These are phyloP conservation scores for Thelonectria discophora DNA, from an alignment of 2,329 filamentous ascomycete species.

Conservation along the genomic window DNA sequence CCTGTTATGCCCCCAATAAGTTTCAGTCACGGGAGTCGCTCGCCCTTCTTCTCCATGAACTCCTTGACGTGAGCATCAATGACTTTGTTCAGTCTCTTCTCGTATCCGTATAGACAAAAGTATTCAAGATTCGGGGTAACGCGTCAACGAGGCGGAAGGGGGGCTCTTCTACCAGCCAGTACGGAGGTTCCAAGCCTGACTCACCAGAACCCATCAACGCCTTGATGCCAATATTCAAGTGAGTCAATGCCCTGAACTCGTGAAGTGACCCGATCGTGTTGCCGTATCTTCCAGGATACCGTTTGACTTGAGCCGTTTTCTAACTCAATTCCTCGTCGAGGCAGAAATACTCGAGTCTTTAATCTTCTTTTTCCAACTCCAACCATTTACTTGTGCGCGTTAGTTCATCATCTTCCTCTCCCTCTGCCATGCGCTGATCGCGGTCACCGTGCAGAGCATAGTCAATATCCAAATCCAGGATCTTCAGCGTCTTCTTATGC, in stretches of 20 bases:
- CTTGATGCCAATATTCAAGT: conserved; percentile 9
- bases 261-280: conserved; percentile 14
- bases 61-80: conserved; percentile 19
- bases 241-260: conserved; percentile 15
- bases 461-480: conserved; percentile 17
- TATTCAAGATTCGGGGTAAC: conserved; percentile 21
- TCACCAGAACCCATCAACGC: neutral
- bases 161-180: neutral
- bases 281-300: conserved; percentile 7
- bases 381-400: neutral
- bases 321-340: conserved; percentile 9
- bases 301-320: neutral
- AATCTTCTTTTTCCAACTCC: neutral
- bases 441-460: neutral
- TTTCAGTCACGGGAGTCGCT: neutral
- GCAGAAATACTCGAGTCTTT: conserved; percentile 6
- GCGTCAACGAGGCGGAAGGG: conserved; percentile 21
- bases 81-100: conserved; percentile 2
- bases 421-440: neutral
- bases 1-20: conserved; percentile 9
- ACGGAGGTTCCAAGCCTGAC: neutral
- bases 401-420: neutral
- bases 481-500: conserved; percentile 12
- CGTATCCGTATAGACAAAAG: conserved; percentile 21
- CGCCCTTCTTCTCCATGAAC: conserved; percentile 9